phyloP scores from a whole-genome alignment of 2,329 filamentous ascomycete species.

The Talaromyces funiculosus region DNA sequence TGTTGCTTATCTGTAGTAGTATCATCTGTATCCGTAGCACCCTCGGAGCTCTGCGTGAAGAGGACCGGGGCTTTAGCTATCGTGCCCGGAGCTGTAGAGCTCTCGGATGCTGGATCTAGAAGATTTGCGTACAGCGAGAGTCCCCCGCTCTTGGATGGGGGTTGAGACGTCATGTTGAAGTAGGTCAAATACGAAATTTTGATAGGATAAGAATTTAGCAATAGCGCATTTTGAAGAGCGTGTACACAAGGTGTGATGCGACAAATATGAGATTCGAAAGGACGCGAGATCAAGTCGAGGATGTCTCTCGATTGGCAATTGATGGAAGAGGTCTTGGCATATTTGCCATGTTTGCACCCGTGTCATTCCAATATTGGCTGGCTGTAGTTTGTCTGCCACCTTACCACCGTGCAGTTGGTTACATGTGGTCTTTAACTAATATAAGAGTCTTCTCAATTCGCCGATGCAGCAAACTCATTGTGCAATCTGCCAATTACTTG shows the following conservation, averaged over 20 bases:
- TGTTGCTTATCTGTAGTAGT: conserved; percentile 60
- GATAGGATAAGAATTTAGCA: not conserved
- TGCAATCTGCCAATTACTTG: not conserved
- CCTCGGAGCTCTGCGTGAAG: conserved; percentile 55
- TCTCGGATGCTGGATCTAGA: conserved; percentile 51
- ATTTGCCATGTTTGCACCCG: conserved; percentile 10
- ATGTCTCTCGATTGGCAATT: not conserved
- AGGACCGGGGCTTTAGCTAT: conserved; percentile 71
- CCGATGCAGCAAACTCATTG: not conserved
- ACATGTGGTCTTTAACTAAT: not conserved
- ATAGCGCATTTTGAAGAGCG: not conserved
- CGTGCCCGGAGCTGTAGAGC: conserved; percentile 48
- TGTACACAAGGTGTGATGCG: not conserved
- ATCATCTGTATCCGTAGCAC: conserved; percentile 45
- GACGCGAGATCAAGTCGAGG: not conserved
- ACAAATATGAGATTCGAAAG: not conserved
- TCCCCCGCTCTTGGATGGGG: conserved; percentile 7
- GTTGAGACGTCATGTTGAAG: conserved; percentile 6
- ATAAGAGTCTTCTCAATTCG: not conserved
- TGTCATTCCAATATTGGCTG: not conserved
- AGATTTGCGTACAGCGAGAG: conserved; percentile 82
- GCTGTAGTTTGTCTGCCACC: not conserved
- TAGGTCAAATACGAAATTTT: not conserved
- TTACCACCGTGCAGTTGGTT: not conserved
- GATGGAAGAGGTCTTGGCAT: conserved; percentile 8